Evolutionary conservation across 2,329 filamentous ascomycete species (phyloP).

Genomic region (Ophiosphaerella herpotricha): DNA sequence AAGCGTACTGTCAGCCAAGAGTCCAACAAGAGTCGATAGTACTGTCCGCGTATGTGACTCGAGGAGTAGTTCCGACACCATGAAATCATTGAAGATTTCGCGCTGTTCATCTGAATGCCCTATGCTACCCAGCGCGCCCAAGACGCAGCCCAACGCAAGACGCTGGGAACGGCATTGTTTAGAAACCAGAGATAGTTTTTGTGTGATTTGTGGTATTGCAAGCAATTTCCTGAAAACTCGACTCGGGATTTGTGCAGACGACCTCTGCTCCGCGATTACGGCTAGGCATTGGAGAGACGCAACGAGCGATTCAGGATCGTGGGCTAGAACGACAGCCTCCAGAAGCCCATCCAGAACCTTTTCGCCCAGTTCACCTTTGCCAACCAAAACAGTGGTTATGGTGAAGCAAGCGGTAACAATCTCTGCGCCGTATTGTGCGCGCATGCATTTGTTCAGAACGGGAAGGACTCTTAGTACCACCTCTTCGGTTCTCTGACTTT

Average conservation of each 20-base stretch:
- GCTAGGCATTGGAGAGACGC: constrained; percentile 80
- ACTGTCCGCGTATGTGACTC: constrained; percentile 67
- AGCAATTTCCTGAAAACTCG: constrained; percentile 72
- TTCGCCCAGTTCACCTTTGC: constrained; percentile 80
- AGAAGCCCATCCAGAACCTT: constrained; percentile 82
- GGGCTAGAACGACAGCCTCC: constrained; percentile 81
- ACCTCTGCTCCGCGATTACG: constrained; percentile 79
- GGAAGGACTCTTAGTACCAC: constrained; percentile 70
- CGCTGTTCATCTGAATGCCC: constrained; percentile 24
- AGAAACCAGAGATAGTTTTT: constrained; percentile 64
- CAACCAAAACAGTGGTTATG: constrained; percentile 82
- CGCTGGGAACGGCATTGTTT: constrained; percentile 71
- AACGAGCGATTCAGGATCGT: constrained; percentile 72
- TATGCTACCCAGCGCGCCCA: constrained; percentile 46
- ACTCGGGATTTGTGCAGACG: constrained; percentile 69
- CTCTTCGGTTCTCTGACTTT: constrained; percentile 80
- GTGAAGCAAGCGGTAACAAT: constrained; percentile 89
- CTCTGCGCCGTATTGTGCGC: constrained; percentile 75
- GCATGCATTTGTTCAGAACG: constrained; percentile 76
- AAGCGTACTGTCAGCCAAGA: constrained; percentile 40
- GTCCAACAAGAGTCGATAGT: constrained; percentile 67
- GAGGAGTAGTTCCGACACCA: constrained; percentile 64
- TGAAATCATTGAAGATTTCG: constrained; percentile 62
- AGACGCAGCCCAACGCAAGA: constrained; percentile 71
- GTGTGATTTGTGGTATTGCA: constrained; percentile 64